Evolutionary conservation across 495 filamentous ascomycete genomes (phyloP).

Genomic region (Penicillium longicatenatum): DNA sequence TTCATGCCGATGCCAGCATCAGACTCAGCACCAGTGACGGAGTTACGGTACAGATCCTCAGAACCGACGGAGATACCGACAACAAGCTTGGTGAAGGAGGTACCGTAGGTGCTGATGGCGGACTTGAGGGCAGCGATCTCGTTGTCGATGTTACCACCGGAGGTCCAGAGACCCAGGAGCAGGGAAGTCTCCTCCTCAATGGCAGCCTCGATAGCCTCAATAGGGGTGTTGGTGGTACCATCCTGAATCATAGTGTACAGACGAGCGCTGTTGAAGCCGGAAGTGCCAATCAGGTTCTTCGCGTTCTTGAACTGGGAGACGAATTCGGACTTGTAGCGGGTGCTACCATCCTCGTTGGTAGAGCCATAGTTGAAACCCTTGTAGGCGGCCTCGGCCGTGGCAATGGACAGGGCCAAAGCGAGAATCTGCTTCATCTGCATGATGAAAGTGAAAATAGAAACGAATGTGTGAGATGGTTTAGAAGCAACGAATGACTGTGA

Average conservation of each 20-base stretch:
- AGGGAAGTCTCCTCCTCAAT: slow-evolving; percentile 70
- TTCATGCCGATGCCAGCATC: slow-evolving; percentile 58
- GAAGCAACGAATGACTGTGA: slow-evolving; percentile 13
- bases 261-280: slow-evolving; percentile 74
- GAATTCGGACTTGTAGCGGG: slow-evolving; percentile 67
- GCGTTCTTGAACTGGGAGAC: slow-evolving; percentile 70
- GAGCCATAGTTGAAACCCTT: slow-evolving; percentile 87
- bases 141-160: slow-evolving; percentile 67
- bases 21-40: slow-evolving; percentile 54
- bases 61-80: slow-evolving; percentile 88
- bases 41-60: slow-evolving; percentile 87
- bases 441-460: slow-evolving; percentile 17
- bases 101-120: slow-evolving; percentile 65
- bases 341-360: slow-evolving; percentile 59
- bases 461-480: slow-evolving; percentile 9
- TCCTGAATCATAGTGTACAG: slow-evolving; percentile 65
- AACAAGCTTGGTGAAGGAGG: slow-evolving; percentile 61
- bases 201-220: slow-evolving; percentile 76
- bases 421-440: slow-evolving; percentile 43
- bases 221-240: slow-evolving; percentile 59
- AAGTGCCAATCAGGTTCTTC: slow-evolving; percentile 65
- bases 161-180: slow-evolving; percentile 78
- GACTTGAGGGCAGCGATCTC: slow-evolving; percentile 68
- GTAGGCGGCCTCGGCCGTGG: slow-evolving; percentile 49
- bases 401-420: slow-evolving; percentile 47